phyloP scores from a whole-genome alignment of 139 green algal genomes.

The Picochlorum sp. region DNA sequence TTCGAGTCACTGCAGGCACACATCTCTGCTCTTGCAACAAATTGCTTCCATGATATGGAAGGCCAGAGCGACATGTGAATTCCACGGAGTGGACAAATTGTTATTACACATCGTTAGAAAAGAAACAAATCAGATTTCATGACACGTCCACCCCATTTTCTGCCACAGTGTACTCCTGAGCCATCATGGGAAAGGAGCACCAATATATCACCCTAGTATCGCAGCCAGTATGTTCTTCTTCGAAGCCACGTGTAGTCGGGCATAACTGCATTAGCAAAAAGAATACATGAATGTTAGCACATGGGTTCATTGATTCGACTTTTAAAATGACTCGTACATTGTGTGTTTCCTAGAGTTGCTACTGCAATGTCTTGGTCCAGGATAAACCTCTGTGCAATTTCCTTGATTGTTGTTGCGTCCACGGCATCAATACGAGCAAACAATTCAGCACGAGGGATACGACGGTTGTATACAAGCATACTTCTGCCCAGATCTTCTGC shows the following conservation, averaged over 20 bases:
- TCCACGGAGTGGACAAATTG: too few relatives aligned
- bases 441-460: conserved; percentile 89
- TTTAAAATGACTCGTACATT: conserved; percentile 21
- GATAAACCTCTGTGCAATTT: conserved; percentile 81
- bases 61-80: too few relatives aligned
- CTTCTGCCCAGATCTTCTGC: conserved; percentile 93
- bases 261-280: conserved; percentile 35
- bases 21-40: too few relatives aligned
- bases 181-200: too few relatives aligned
- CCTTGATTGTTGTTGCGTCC: conserved; percentile 69
- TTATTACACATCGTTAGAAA: too few relatives aligned
- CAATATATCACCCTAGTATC: conserved; percentile 59
- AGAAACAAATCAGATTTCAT: too few relatives aligned
- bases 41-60: too few relatives aligned
- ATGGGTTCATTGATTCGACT: neutral
- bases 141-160: too few relatives aligned
- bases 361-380: conserved; percentile 87
- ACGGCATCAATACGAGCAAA: conserved; percentile 97
- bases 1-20: too few relatives aligned
- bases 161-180: too few relatives aligned
- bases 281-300: neutral
- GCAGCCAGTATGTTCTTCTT: conserved; percentile 86
- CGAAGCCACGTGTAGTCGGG: conserved; percentile 96
- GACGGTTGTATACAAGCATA: conserved; percentile 89
- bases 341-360: conserved; percentile 77